A percentile compares a stretch with the other conserved stretches of the same genome.
Evolutionary conservation across 257 asterid species (phyloP).

Genomic region (Ilex asprella): DNA sequence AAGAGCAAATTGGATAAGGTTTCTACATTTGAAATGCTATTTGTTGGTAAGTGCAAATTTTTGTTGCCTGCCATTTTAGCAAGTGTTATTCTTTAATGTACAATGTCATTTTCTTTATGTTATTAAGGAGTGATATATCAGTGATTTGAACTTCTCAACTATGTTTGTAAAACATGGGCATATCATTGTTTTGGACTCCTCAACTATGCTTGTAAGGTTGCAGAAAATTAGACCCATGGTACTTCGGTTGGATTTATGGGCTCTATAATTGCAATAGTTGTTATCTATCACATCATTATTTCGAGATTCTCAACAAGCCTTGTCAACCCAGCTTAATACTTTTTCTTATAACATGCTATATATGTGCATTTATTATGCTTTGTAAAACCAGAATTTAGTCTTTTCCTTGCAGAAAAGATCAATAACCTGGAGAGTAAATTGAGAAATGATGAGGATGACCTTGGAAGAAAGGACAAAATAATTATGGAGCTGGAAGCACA

Average conservation of each 20-base stretch:
- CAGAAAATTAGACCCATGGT: background rate
- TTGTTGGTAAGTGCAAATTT: conserved; percentile 21
- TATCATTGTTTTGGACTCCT: background rate
- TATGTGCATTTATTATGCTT: background rate
- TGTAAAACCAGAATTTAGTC: too few species aligned
- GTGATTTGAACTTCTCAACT: too few species aligned
- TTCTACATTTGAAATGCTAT: conserved; percentile 24
- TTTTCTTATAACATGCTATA: background rate
- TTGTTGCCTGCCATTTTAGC: background rate
- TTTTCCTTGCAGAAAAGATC: conserved; percentile 19
- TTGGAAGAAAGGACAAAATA: conserved; percentile 21
- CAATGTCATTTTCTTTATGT: too few species aligned
- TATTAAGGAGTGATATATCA: too few species aligned
- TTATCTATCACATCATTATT: background rate
- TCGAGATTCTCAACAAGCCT: background rate
- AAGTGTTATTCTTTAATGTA: background rate
- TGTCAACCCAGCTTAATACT: too few species aligned
- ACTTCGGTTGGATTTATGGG: background rate
- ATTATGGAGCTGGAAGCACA: conserved; percentile 31
- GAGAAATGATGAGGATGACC: conserved; percentile 26
- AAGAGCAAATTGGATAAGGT: conserved; percentile 34
- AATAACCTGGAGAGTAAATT: conserved; percentile 28
- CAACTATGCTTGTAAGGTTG: background rate
- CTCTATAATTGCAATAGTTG: too few species aligned
- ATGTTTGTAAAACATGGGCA: too few species aligned